Evolutionary conservation across 495 filamentous ascomycete genomes (phyloP), one percentile per base, ranked within the genome.

Genomic region (Lasiosphaeria ovina): DNA sequence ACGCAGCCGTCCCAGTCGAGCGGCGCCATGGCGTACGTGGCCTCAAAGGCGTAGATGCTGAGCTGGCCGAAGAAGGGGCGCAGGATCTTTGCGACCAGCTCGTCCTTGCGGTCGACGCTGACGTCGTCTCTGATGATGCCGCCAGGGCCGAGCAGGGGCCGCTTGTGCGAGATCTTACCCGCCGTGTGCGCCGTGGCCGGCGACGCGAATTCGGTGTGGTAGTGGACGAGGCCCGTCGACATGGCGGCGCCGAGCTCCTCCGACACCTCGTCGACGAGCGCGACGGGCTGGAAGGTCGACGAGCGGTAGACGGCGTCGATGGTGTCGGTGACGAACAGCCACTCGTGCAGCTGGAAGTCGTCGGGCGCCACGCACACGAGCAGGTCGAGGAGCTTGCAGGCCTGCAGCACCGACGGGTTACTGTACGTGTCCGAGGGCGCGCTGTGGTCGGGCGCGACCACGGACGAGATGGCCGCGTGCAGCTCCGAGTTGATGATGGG

Each of bases 271-370:
- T 98, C 94, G 16, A 89, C 88, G 10, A 98, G 80, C 1, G 92
- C 91, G 4, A 88, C 78, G 1, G 93, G 85, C 56, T 85, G 81
- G 76, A 87, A 89, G 53, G 80, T 75, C n/a, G 83, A 73, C 1
- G 92, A 87, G 14, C 89, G 85, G 68, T 98, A 98, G 31, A 98
- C 91, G 1, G 95, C 92, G 69, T 99, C 94, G 64, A 97, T 93
- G 40, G 93, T 97, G 70, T 99, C 95, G 5, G 92, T 93, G 32
- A 98, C 85, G 72, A 95, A 99, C 16, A 98, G 83, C 94, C 94
- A 99, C 76, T 97, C 91, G 57, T 92, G 83, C 44, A 96, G 80
- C 70, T 98, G 94, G 72, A 97, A 99, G 68, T 98, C 94, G 62
- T 99, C 95, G 0, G 92, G 94, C 4, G 87, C 87, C 16, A 91